Conservation (phyloP, 805 yeast species). For the Starmerella floricola region DNA sequence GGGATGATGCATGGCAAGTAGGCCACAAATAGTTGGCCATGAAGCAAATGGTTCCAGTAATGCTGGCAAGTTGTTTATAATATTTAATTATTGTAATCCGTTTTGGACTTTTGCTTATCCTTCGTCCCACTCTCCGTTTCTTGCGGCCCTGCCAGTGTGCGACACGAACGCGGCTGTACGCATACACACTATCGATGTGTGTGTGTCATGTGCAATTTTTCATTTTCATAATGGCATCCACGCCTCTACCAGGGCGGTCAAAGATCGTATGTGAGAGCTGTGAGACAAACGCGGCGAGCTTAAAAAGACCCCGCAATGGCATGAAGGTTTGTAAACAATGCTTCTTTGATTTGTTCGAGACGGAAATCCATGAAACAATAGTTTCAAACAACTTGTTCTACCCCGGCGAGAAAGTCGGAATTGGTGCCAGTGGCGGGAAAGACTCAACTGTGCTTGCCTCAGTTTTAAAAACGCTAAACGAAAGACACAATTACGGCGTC, state of each 20-base stretch:
- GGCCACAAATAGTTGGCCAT: too few relatives aligned
- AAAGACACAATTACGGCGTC: conserved; percentile 78
- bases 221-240: conserved; percentile 3
- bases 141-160: too few relatives aligned
- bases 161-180: too few relatives aligned
- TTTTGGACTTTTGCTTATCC: too few relatives aligned
- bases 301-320: conserved; percentile 84
- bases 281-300: conserved; percentile 65
- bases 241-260: conserved; percentile 6
- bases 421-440: conserved; percentile 98
- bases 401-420: conserved; percentile 79
- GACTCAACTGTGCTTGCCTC: conserved; percentile 94
- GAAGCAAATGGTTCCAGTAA: too few relatives aligned
- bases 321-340: conserved; percentile 85
- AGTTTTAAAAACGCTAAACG: conserved; percentile 73
- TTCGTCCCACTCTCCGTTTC: too few relatives aligned
- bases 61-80: too few relatives aligned
- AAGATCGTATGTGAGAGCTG: conserved; percentile 59
- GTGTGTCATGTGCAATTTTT: not conserved
- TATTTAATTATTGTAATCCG: too few relatives aligned
- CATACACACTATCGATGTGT: too few relatives aligned
- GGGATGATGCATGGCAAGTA: too few relatives aligned
- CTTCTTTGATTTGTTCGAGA: conserved; percentile 81
- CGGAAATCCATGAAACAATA: conserved; percentile 89
- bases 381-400: conserved; percentile 53